A percentile compares a stretch with the other conserved stretches of the same genome.
phyloP scores from a whole-genome alignment of 306 rosid genomes.

The Elaeagnus macrophylla region DNA sequence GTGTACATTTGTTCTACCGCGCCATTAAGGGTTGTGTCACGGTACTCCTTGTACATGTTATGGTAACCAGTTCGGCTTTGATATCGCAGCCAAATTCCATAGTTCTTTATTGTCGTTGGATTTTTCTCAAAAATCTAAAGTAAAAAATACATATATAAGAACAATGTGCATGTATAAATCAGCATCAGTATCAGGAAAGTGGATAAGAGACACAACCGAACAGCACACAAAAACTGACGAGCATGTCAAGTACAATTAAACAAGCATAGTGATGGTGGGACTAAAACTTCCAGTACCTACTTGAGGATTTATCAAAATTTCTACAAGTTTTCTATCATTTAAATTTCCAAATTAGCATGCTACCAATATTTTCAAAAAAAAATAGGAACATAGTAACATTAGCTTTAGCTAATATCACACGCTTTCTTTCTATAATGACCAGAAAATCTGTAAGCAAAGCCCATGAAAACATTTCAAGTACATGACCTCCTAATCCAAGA shows the following conservation, averaged over 20 bases:
- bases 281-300: too few species aligned
- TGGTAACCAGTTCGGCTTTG: slow-evolving; percentile 91
- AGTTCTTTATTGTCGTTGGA: slow-evolving; percentile 64
- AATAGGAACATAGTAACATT: too few species aligned
- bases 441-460: too few species aligned
- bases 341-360: too few species aligned
- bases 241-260: background rate
- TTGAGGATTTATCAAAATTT: too few species aligned
- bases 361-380: too few species aligned
- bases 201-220: background rate
- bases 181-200: background rate
- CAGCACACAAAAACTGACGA: background rate
- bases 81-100: slow-evolving; percentile 78
- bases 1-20: slow-evolving; percentile 69
- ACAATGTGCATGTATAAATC: background rate
- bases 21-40: slow-evolving; percentile 74
- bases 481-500: too few species aligned
- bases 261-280: too few species aligned
- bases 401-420: too few species aligned
- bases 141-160: background rate
- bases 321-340: too few species aligned
- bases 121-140: slow-evolving; percentile 75
- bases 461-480: too few species aligned
- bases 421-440: too few species aligned
- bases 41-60: slow-evolving; percentile 83